Conservation (phyloP, 2,329 filamentous ascomycete species). For the Pseudogymnoascus sp. region DNA sequence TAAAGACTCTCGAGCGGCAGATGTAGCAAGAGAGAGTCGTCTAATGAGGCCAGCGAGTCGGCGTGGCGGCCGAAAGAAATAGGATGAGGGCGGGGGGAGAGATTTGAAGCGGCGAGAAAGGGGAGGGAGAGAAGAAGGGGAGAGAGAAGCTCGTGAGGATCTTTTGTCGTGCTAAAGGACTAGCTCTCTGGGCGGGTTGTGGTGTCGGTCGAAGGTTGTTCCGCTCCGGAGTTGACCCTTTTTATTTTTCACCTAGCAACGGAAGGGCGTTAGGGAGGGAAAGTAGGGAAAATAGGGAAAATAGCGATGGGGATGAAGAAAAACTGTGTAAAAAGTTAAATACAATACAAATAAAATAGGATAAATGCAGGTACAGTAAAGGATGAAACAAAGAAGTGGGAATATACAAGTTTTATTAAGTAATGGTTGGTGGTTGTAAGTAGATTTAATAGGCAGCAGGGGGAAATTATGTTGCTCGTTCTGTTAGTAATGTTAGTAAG, state of each 20-base stretch:
- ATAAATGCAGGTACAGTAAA: neutral
- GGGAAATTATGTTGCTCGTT: neutral
- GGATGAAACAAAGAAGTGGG: neutral
- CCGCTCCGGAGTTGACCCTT: neutral
- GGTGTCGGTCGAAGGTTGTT: neutral
- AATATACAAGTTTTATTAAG: neutral
- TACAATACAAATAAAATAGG: neutral
- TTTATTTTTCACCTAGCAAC: neutral
- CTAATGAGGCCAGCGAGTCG: neutral
- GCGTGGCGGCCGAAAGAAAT: neutral
- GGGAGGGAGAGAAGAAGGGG: neutral
- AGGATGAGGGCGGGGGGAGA: neutral
- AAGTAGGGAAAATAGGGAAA: neutral
- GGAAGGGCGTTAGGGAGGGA: neutral
- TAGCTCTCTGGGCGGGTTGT: neutral
- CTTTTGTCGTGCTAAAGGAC: neutral
- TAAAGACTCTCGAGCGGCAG: neutral
- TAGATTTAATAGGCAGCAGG: neutral
- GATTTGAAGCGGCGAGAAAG: neutral
- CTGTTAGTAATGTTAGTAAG: neutral
- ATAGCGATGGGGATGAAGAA: neutral
- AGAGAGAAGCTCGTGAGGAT: neutral
- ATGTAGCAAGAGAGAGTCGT: neutral
- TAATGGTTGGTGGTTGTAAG: neutral
- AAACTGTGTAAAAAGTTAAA: neutral